Base-by-base conservation (phyloP, 352 stramenopile genomes). In the Globisporangium recalcitrans region DNA sequence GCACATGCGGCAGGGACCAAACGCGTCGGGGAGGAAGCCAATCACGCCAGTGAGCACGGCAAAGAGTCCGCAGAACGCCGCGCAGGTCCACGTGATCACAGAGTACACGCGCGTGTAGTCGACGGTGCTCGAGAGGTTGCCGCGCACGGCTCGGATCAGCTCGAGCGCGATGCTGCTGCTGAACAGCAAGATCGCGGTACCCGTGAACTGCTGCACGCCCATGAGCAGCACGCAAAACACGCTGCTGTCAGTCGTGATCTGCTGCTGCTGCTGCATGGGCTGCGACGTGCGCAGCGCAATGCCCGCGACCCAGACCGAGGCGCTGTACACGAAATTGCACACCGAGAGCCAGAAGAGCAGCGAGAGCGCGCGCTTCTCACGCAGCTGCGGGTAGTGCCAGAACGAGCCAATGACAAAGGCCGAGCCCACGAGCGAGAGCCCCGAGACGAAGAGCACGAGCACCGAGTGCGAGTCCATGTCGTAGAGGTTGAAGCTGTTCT, bases 391-490 rank as follows among this genome's bases (percentile, higher is more conserved):
- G 61, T 86, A 88, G 59, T 89, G 72, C 65, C 72, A 79, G 58
- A 90, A 89, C 32, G 80, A 89, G 29, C 65, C 70, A 40, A 89
- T 67, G 34, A 92, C 77, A 58, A 92, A 92, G 5, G 64, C 69
- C 0, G 76, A 81, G 48, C 83, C 83, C 6, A 92, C 61, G 11
- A 92, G 69, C 49, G 80, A 90, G 1, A 88, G 70, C 3, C 83
- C 83, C 36, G 78, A 88, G 19, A 92, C 38, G 42, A 92, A 92
- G 22, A 92, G 69, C 55, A 89, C 73, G 21, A 92, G 49, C 32
- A 92, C 81, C 19, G 80, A 79, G 67, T 92, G 80, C 2, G 80
- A 78, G 32, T 92, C 80, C 74, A 87, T 86, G 62, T 83, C 72
- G 70, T 83, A 86, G 60, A 91, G 76, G 55, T 87, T 81, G 49